Base-by-base conservation (phyloP, 768 basidiomycete genomes). In the Lactarius sanguifluus region DNA sequence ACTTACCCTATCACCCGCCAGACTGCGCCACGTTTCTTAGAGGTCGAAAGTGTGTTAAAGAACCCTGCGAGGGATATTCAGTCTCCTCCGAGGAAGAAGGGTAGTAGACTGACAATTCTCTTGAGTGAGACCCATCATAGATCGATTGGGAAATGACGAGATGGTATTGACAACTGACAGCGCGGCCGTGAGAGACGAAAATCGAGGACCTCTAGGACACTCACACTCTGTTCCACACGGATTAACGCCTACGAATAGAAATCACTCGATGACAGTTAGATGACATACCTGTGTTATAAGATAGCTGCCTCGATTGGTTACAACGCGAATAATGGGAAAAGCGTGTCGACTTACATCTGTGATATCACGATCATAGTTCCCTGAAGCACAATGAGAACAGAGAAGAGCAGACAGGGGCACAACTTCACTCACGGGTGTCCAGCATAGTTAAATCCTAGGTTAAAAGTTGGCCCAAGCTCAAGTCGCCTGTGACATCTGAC, bases 1-100 rank as follows among this genome's bases (percentile, higher is more conserved):
- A 81, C 82, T 28, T 65, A 82, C 82, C 82, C 84, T 20, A 86
- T 76, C 18, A 87, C 73, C 18, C 83, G 80, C 86, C 86, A 86
- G 28, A 81, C 71, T 2, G 84, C 83, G 6, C 81, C 82, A 28
- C 84, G 76, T 1, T 69, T 67, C 67, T 82, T 76, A 5, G 83
- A 83, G 59, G 80, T 73, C 1, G 77, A 76, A 23, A 87, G 73
- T 1, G 81, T 81, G 64, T 81, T 71, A 67, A 76, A 79, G 64
- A 86, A 79, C 83, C 83, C 83, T 85, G 54, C 25, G 64, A 38
- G 23, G 40, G 45, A 9, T 18, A 40, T 32, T 52, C 58, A 47
- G 57, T 32, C 41, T 63, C 30, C 16, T 52, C n/a, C 23, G 10
- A 16, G 6, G 9, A 5, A 5, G 23, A 56, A 34, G 28, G 2